Evolutionary conservation across 2,329 filamentous ascomycete species (phyloP).

Genomic region (Alternaria triticina): DNA sequence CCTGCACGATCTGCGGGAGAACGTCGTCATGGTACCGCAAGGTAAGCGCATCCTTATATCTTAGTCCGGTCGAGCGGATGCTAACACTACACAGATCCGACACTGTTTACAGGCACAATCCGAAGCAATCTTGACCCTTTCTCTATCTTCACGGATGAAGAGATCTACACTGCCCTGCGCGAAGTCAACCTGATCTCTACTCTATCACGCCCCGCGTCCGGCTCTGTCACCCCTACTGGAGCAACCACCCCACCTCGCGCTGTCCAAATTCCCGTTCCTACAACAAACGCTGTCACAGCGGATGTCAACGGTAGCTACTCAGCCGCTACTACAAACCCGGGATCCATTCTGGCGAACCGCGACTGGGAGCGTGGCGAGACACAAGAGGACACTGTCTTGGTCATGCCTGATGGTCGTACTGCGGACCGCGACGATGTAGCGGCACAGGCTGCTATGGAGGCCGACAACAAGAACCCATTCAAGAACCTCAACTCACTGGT

Average conservation of each 20-base stretch:
- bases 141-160: slow-evolving; percentile 82
- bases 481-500: slow-evolving; percentile 82
- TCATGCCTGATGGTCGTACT: slow-evolving; percentile 36
- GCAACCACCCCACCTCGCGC: slow-evolving; percentile 27
- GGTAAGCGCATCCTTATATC: slow-evolving; percentile 28
- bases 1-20: slow-evolving; percentile 88
- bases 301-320: slow-evolving; percentile 37
- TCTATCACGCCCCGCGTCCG: slow-evolving; percentile 49
- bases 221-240: slow-evolving; percentile 28
- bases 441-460: slow-evolving; percentile 43
- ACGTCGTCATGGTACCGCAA: slow-evolving; percentile 97
- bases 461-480: slow-evolving; percentile 94
- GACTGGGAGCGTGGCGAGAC: slow-evolving; percentile 37
- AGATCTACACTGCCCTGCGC: slow-evolving; percentile 85
- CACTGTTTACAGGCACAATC: slow-evolving; percentile 90
- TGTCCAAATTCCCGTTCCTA: slow-evolving; percentile 44
- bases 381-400: slow-evolving; percentile 38
- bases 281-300: slow-evolving; percentile 29
- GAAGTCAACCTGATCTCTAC: slow-evolving; percentile 81
- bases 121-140: slow-evolving; percentile 95
- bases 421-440: slow-evolving; percentile 35
- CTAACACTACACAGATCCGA: slow-evolving; percentile 68
- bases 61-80: not conserved
- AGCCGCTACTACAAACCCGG: slow-evolving; percentile 41
- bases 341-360: slow-evolving; percentile 39